These are phyloP conservation scores for Cicer pinnatifidum DNA, from an alignment of 306 rosid genomes.

Conservation along the genomic window DNA sequence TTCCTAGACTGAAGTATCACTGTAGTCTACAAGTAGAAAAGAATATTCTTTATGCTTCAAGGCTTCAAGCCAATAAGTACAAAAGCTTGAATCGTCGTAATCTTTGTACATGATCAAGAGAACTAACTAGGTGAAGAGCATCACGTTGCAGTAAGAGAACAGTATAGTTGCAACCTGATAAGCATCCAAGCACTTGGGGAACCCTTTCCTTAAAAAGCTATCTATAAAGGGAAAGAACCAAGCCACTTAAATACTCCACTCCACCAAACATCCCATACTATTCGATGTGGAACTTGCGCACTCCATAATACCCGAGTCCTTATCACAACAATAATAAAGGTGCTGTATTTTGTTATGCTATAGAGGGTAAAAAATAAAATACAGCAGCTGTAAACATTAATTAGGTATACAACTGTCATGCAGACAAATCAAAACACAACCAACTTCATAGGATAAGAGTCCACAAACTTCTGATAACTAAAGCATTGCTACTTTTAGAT, in stretches of 20 bases:
- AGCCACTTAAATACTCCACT: too few species aligned
- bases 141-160: slow-evolving; percentile 13
- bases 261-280: too few species aligned
- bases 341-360: background rate
- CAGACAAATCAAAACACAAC: slow-evolving; percentile 43
- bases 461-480: slow-evolving; percentile 44
- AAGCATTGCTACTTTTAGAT: slow-evolving; percentile 48
- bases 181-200: too few species aligned
- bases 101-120: slow-evolving; percentile 19
- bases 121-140: background rate
- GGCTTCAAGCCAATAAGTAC: background rate
- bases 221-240: too few species aligned
- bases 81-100: slow-evolving; percentile 1
- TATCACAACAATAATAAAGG: background rate
- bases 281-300: too few species aligned
- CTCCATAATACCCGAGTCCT: too few species aligned
- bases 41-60: slow-evolving; percentile 1
- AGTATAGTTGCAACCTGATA: background rate
- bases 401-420: background rate
- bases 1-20: slow-evolving; percentile 9
- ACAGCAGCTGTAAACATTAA: slow-evolving; percentile 32
- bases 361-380: slow-evolving; percentile 30
- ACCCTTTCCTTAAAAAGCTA: too few species aligned
- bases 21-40: background rate
- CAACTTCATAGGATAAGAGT: slow-evolving; percentile 37